phyloP scores from a whole-genome alignment of 345 rosid genomes.

The Melaleuca quinquenervia region DNA sequence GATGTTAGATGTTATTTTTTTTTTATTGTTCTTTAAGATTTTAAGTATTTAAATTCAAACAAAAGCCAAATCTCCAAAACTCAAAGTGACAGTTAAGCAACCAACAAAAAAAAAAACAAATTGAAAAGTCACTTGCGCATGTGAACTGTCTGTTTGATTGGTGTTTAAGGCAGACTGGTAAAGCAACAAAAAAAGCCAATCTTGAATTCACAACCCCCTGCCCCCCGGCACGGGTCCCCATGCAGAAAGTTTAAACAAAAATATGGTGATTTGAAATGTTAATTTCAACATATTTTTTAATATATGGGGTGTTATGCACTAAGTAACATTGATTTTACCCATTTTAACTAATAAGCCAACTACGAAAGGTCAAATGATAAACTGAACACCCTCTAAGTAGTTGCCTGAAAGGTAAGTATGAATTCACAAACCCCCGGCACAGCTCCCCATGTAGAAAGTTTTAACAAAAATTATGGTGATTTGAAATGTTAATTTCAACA shows the following conservation, averaged over 20 bases:
- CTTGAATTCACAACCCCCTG: neutral
- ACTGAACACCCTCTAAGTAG: neutral
- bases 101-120: neutral
- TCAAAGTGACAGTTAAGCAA: neutral
- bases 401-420: neutral
- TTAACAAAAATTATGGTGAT: neutral
- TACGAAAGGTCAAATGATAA: neutral
- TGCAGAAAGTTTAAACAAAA: neutral
- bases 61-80: neutral
- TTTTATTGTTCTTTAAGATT: neutral
- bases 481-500: neutral
- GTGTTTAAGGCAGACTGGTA: neutral
- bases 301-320: neutral
- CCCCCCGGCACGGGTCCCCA: too few relatives aligned
- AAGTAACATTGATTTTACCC: neutral
- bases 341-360: neutral
- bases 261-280: neutral
- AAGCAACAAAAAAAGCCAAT: neutral
- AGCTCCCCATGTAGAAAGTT: neutral
- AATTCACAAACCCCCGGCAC: neutral
- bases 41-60: neutral
- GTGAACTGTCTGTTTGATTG: neutral
- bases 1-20: neutral
- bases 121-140: neutral
- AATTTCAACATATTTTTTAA: neutral